Percentiles rank a stretch among this genome's conserved stretches.
Evolutionary conservation across 1,284 basidiomycete genomes (phyloP).

Genomic region (Leccinum solheimii): DNA sequence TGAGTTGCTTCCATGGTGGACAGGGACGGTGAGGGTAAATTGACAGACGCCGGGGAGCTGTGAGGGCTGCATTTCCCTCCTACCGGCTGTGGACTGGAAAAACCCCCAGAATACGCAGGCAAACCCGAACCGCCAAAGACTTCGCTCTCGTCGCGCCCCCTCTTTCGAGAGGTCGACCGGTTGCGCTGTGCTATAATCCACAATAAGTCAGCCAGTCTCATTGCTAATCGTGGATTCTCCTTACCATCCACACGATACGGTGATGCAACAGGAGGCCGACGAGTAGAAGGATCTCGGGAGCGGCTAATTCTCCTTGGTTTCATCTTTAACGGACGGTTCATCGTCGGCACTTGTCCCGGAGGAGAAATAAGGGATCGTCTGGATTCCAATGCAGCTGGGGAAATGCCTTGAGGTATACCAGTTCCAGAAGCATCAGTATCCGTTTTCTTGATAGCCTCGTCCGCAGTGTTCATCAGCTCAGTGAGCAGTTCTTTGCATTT

Average conservation of each 20-base stretch:
- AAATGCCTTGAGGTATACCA: conserved; percentile 34
- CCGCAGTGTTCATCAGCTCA: conserved; percentile 68
- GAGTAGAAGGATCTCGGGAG: conserved; percentile 58
- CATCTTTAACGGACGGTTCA: conserved; percentile 52
- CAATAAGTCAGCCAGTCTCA: conserved; percentile 24
- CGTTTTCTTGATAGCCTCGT: conserved; percentile 56
- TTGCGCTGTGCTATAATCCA: conserved; percentile 57
- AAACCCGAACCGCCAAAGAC: conserved; percentile 38
- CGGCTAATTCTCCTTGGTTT: conserved; percentile 55
- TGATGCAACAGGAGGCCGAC: conserved; percentile 60
- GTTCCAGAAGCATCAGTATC: conserved; percentile 27
- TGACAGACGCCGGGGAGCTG: conserved; percentile 70
- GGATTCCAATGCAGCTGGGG: conserved; percentile 43
- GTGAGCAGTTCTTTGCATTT: conserved; percentile 80
- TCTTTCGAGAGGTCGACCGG: conserved; percentile 70
- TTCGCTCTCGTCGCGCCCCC: conserved; percentile 66
- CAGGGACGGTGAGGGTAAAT: conserved; percentile 66
- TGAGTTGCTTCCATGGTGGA: conserved; percentile 40
- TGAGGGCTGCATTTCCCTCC: conserved; percentile 55
- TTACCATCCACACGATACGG: conserved; percentile 70
- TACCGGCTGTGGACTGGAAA: conserved; percentile 52
- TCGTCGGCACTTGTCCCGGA: conserved; percentile 32
- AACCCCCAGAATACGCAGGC: conserved; percentile 48
- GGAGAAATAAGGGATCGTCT: conserved; percentile 44
- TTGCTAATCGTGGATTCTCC: conserved; percentile 23